phyloP scores from a whole-genome alignment of 192 early-diverging fungal species.

The Umbelopsis isabellina region DNA sequence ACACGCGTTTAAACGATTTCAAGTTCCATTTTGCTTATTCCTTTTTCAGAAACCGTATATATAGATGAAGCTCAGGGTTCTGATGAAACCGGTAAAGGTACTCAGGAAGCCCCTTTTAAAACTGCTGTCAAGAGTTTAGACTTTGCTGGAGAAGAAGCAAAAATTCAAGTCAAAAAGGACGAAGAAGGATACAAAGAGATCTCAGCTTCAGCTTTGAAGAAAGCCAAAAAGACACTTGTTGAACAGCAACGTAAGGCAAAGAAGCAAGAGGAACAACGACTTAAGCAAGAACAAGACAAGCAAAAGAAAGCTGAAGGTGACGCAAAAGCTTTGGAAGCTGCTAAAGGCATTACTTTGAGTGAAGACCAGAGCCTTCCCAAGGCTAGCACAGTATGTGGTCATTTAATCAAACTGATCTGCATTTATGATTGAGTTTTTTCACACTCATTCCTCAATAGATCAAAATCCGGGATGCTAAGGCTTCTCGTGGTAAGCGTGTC shows the following conservation, averaged over 20 bases:
- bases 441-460: conserved; percentile 50
- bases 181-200: conserved; percentile 76
- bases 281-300: conserved; percentile 69
- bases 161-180: conserved; percentile 71
- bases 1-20: too few species aligned
- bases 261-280: conserved; percentile 80
- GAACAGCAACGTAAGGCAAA: conserved; percentile 72
- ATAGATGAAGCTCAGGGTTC: conserved; percentile 86
- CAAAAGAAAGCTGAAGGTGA: conserved; percentile 78
- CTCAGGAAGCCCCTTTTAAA: conserved; percentile 76
- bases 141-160: conserved; percentile 49
- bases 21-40: neutral
- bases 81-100: conserved; percentile 80
- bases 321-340: conserved; percentile 75
- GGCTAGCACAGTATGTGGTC: conserved; percentile 61
- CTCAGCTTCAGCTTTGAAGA: conserved; percentile 92
- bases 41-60: conserved; percentile 44
- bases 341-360: conserved; percentile 77
- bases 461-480: conserved; percentile 69
- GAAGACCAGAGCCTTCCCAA: conserved; percentile 74
- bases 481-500: conserved; percentile 77
- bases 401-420: neutral
- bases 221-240: conserved; percentile 77
- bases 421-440: too few species aligned
- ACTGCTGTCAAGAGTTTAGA: conserved; percentile 75